Evolutionary conservation across 2,329 filamentous ascomycete species (phyloP).

Genomic region (Eurotiales sp.): DNA sequence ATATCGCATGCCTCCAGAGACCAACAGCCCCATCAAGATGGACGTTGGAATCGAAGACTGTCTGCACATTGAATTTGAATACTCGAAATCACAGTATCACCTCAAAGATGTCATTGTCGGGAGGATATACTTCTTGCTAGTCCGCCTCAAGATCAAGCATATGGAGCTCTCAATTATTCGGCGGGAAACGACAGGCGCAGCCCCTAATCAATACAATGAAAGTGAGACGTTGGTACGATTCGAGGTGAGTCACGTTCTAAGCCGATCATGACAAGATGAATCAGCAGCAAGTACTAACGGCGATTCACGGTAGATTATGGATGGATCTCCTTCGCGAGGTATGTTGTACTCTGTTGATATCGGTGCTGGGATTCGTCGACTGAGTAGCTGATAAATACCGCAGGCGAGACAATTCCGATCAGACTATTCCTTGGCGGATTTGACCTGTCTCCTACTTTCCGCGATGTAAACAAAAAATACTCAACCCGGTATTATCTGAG

Average conservation of each 20-base stretch:
- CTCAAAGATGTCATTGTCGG: slow-evolving; percentile 98
- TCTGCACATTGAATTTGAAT: slow-evolving; percentile 98
- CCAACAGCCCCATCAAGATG: slow-evolving; percentile 99
- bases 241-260: slow-evolving; percentile 56
- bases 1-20: slow-evolving; percentile 96
- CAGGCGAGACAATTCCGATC: slow-evolving; percentile 89
- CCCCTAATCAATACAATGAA: slow-evolving; percentile 99
- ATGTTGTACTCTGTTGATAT: slow-evolving; percentile 33
- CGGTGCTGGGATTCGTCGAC: neutral
- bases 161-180: slow-evolving; percentile 99
- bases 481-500: slow-evolving; percentile 97
- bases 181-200: slow-evolving; percentile 90
- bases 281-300: neutral
- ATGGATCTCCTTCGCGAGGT: slow-evolving; percentile 94
- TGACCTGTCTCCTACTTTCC: slow-evolving; percentile 95
- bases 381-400: slow-evolving; percentile 20
- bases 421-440: slow-evolving; percentile 95
- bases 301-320: slow-evolving; percentile 71
- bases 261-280: neutral
- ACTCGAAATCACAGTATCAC: slow-evolving; percentile 98
- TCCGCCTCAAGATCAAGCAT: slow-evolving; percentile 98
- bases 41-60: slow-evolving; percentile 99
- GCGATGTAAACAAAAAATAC: slow-evolving; percentile 99
- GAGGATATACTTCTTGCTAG: slow-evolving; percentile 95
- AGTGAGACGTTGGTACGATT: slow-evolving; percentile 97